Evolutionary conservation across 1,284 basidiomycete genomes (phyloP), one percentile per base, ranked within the genome.

Genomic region (Ceraceosorus guamensis): DNA sequence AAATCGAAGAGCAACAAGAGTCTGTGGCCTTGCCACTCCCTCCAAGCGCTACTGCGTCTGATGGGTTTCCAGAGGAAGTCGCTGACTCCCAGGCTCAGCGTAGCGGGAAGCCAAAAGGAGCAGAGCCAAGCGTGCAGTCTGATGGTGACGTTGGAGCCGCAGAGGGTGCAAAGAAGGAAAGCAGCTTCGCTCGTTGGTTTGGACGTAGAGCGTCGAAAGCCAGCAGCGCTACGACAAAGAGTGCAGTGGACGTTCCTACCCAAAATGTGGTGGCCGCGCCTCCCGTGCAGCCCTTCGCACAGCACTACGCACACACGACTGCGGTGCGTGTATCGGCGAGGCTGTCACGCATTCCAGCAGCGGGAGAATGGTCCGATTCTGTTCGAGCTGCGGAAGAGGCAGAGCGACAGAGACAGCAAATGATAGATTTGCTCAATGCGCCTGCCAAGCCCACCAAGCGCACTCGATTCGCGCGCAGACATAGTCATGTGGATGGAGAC

Each of bases 291-390:
- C 89, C 89, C 3, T 91, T 92, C 73, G 85, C 83, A 5, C 80
- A 83, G 1, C 91, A 96, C 77, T 96, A 95, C 76, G 82, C 85
- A 59, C 82, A 84, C 66, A 92, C 91, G 0, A 80, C 81, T 13
- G 79, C 84, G 1, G 84, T 91, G 51, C 76, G 79, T 1, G 83
- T 92, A n/a, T 84, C 89, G 69, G 84, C 86, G 4, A 83, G 34
- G 37, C 32, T 31, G 44, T 16, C 34, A 18, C 41, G 43, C 35
- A n/a, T 49, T 10, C 46, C 52, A 24, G 47, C 14, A 6, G 18
- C 32, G 33, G 33, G 33, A 10, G 14, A 14, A 1, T 53, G 51
- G 51, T 35, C 33, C 24, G 8, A 24, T 37, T 44, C 49, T 6
- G 39, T 50, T 24, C 43, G 32, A 35, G 16, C 18, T n/a, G 45